phyloP scores from a whole-genome alignment of 164 flowering plant species.

The Cinnamomum micranthum region DNA sequence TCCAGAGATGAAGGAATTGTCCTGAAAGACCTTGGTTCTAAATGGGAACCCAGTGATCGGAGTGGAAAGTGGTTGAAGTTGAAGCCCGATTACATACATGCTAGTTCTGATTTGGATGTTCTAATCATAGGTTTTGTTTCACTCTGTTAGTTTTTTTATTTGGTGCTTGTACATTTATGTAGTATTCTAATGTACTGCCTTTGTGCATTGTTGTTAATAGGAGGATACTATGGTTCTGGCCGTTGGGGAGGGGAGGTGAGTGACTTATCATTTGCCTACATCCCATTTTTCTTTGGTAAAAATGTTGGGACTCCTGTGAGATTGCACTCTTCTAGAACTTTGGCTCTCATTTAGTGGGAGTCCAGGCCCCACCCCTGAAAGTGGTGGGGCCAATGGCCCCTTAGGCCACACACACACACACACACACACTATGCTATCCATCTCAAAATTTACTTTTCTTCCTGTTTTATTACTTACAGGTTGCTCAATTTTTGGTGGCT shows the following conservation, averaged over 20 bases:
- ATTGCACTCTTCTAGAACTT: neutral
- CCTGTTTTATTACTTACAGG: conserved; percentile 32
- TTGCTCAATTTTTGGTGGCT: conserved; percentile 91
- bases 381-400: neutral
- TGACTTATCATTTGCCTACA: neutral
- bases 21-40: conserved; percentile 87
- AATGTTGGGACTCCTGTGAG: neutral
- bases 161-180: neutral
- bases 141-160: conserved; percentile 1
- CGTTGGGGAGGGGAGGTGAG: conserved; percentile 91
- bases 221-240: conserved; percentile 97
- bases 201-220: conserved; percentile 29
- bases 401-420: no score
- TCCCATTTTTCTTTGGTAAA: conserved; percentile 4
- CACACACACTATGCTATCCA: neutral
- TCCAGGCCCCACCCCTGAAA: neutral
- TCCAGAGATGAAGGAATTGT: conserved; percentile 94
- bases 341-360: neutral
- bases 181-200: neutral
- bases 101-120: conserved; percentile 90
- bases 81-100: conserved; percentile 87
- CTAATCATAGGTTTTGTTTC: conserved; percentile 69
- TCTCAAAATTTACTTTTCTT: neutral
- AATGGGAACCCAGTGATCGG: conserved; percentile 98
- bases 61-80: conserved; percentile 96